Evolutionary conservation across 345 rosid species (phyloP).

Genomic region (Euphorbia lathyris): DNA sequence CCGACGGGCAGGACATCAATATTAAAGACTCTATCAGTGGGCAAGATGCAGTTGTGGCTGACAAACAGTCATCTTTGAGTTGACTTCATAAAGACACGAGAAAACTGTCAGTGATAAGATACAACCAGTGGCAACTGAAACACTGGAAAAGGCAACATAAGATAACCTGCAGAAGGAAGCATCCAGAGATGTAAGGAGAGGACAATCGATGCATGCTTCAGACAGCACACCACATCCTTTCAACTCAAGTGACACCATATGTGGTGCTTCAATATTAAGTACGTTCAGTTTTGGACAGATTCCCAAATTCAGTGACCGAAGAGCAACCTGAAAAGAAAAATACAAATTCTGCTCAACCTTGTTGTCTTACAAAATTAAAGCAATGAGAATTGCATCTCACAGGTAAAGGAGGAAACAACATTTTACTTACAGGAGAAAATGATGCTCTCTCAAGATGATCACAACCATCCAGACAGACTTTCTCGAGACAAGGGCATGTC

Average conservation of each 20-base stretch:
- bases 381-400: not conserved
- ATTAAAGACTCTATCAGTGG: slow-evolving; percentile 77
- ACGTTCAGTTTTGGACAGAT: slow-evolving; percentile 84
- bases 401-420: not conserved
- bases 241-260: slow-evolving; percentile 83
- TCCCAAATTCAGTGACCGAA: slow-evolving; percentile 82
- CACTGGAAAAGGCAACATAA: slow-evolving; percentile 2
- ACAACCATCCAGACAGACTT: slow-evolving; percentile 88
- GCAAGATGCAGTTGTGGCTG: slow-evolving; percentile 77
- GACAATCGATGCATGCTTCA: slow-evolving; percentile 76
- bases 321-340: slow-evolving; percentile 62
- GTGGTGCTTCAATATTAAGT: slow-evolving; percentile 73
- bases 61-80: slow-evolving; percentile 82
- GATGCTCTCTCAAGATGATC: slow-evolving; percentile 91
- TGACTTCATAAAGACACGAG: slow-evolving; percentile 49
- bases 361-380: not conserved
- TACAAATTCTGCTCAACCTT: not conserved
- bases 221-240: slow-evolving; percentile 93
- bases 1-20: slow-evolving; percentile 86
- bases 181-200: slow-evolving; percentile 79
- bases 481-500: slow-evolving; percentile 78
- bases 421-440: slow-evolving; percentile 77
- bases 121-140: slow-evolving; percentile 8
- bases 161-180: slow-evolving; percentile 93
- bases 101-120: slow-evolving; percentile 15